Evolutionary conservation across 1,139 yeast species (phyloP).

Genomic region (Debaryomyces coudertii): DNA sequence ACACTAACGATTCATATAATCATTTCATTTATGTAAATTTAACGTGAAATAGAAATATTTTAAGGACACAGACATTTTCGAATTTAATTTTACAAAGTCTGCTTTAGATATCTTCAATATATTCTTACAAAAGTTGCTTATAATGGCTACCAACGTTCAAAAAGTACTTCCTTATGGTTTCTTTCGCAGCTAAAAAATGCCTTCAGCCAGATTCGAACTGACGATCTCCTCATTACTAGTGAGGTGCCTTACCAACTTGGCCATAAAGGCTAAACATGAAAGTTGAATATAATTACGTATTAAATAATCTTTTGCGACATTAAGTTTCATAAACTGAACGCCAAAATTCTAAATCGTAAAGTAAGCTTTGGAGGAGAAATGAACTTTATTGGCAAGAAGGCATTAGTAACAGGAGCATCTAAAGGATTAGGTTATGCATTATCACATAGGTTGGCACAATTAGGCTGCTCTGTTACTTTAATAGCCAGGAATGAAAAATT

Average conservation of each 20-base stretch:
- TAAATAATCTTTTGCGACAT: background rate
- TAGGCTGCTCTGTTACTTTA: slow-evolving; percentile 66
- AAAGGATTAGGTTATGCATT: slow-evolving; percentile 79
- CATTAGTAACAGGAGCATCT: slow-evolving; percentile 84
- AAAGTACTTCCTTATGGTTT: too few relatives aligned
- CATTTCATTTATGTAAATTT: too few relatives aligned
- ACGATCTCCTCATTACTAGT: slow-evolving; percentile 91
- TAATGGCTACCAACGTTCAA: too few relatives aligned
- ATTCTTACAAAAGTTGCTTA: too few relatives aligned
- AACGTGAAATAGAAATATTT: too few relatives aligned
- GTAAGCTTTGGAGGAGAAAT: slow-evolving; percentile 14
- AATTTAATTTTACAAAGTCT: too few relatives aligned
- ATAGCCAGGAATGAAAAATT: slow-evolving; percentile 55
- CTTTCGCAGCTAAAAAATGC: slow-evolving; percentile 41
- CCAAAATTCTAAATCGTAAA: too few relatives aligned
- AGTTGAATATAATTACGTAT: too few relatives aligned
- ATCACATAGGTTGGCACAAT: slow-evolving; percentile 55
- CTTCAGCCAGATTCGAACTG: slow-evolving; percentile 85
- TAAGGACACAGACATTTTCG: too few relatives aligned
- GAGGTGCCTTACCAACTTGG: slow-evolving; percentile 94
- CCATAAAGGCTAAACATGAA: slow-evolving; percentile 48
- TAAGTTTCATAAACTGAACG: too few relatives aligned
- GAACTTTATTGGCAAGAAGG: slow-evolving; percentile 29
- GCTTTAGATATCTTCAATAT: too few relatives aligned
- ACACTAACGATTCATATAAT: too few relatives aligned